A percentile compares a stretch with the other conserved stretches of the same genome.
Conservation (phyloP, 2,329 filamentous ascomycete genomes). For the Pseudohalonectria lignicola region DNA sequence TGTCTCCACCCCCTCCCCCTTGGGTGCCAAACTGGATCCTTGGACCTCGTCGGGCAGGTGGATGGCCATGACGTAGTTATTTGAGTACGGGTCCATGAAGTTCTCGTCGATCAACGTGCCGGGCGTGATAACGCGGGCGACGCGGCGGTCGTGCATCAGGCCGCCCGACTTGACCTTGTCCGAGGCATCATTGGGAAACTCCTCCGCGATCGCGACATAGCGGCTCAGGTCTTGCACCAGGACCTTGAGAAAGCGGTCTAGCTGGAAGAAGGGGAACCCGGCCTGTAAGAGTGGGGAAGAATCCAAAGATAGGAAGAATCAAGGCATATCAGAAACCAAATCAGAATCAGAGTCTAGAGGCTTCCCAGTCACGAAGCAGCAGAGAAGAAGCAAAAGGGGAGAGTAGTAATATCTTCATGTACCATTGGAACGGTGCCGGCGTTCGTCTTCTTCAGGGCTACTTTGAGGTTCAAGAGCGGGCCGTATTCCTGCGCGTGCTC, state of each 20-base stretch:
- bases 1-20: neutral
- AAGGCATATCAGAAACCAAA: constrained; percentile 14
- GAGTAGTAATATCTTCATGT: constrained; percentile 11
- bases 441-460: constrained; percentile 69
- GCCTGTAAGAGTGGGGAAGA: constrained; percentile 38
- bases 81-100: constrained; percentile 89
- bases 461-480: constrained; percentile 77
- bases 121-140: constrained; percentile 82
- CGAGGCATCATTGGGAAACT: constrained; percentile 66
- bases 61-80: constrained; percentile 84
- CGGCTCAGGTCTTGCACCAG: constrained; percentile 84
- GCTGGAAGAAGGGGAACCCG: constrained; percentile 86
- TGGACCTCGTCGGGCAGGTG: constrained; percentile 41
- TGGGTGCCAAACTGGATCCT: neutral
- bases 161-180: constrained; percentile 66
- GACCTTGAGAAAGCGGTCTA: constrained; percentile 86
- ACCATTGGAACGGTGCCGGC: constrained; percentile 80
- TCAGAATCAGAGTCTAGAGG: constrained; percentile 11
- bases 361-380: too few relatives aligned
- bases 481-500: constrained; percentile 87
- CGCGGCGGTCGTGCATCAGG: constrained; percentile 71
- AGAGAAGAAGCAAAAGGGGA: constrained; percentile 5
- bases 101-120: constrained; percentile 95
- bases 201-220: constrained; percentile 89
- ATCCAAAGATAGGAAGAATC: too few relatives aligned